These are phyloP conservation scores for Polytolypa hystricis DNA, from an alignment of 2,329 filamentous ascomycete species.

Conservation along the genomic window DNA sequence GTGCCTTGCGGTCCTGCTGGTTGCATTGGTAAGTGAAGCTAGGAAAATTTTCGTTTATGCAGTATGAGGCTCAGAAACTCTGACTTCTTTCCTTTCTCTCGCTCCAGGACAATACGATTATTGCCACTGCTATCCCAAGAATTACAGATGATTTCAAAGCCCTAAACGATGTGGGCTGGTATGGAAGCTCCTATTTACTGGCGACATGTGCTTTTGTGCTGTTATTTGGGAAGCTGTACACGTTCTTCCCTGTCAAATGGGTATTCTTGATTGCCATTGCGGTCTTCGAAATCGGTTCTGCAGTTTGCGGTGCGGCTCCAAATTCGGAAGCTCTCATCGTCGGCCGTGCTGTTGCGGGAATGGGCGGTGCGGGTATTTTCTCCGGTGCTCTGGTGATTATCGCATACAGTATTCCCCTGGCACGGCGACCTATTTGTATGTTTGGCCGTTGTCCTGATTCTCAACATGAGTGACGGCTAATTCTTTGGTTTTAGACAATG, in stretches of 20 bases:
- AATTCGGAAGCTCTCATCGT: constrained; percentile 29
- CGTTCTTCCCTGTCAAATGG: constrained; percentile 34
- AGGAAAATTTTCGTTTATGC: neutral
- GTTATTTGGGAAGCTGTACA: constrained; percentile 34
- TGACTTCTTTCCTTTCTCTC: neutral
- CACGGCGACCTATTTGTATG: constrained; percentile 29
- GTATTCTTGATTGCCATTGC: constrained; percentile 28
- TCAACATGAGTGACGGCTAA: neutral
- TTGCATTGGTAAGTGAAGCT: constrained; percentile 10
- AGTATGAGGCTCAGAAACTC: too few relatives aligned
- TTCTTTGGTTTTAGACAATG: constrained; percentile 9
- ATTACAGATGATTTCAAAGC: constrained; percentile 40
- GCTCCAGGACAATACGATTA: constrained; percentile 31
- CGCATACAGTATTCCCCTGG: constrained; percentile 29
- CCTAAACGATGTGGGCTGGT: constrained; percentile 39
- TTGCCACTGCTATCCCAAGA: constrained; percentile 37
- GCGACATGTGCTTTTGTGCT: constrained; percentile 33
- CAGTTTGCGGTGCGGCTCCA: constrained; percentile 28
- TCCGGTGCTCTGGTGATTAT: constrained; percentile 31
- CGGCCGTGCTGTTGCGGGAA: constrained; percentile 32
- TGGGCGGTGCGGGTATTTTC: constrained; percentile 29
- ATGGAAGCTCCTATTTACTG: constrained; percentile 35
- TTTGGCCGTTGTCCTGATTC: constrained; percentile 13
- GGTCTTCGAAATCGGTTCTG: constrained; percentile 34
- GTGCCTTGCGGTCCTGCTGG: constrained; percentile 11